Base-by-base conservation (phyloP, 2,329 filamentous ascomycete species). In the Gnomoniopsis smithogilvyi region DNA sequence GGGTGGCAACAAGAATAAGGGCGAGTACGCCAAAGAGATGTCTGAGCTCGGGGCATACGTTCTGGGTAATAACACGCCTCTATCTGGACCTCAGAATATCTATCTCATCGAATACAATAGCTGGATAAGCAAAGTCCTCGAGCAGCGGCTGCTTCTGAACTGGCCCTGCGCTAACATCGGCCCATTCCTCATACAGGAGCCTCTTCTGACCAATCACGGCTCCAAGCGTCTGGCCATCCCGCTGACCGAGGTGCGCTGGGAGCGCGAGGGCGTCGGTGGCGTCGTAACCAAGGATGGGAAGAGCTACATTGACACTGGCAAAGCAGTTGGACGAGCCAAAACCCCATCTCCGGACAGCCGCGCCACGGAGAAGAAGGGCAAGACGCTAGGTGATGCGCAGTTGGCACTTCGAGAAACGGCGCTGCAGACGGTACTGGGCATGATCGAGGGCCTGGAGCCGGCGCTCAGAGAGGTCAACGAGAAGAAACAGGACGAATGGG, bases 401-500 rank as follows among this genome's bases (percentile, higher is more conserved):
- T 78, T 84, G 43, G 89, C 91, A 17, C 76, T 96, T 55, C 80
- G 92, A 56, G 82, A 87, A 67, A 94, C 91, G 12, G 92, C 92
- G n/a, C 80, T 96, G 58, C 76, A 90, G 69, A 92, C 89, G 2
- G 86, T 93, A 6, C 84, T 96, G 54, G 89, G 93, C 70, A 84
- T 92, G 80, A 91, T 96, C 56, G 91, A 95, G 70, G 89, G 88
- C 63, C 77, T 97, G 67, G 93, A 97, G 73, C 91, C 91, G 6
- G 76, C 95, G 60, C 76, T 97, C 65, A 85, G 90, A 66, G 90
- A 96, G 67, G 85, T 86, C 49, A 96, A 90, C 68, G 90, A 89
- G 15, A 96, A 96, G 78, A 91, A 89, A 67, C 86, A 90, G 69
- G 92, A 96, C 66, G 93, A 97, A 75, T 97, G 92, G 92, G 90